phyloP scores from a whole-genome alignment of 192 early-diverging fungal genomes.

The Linnemannia exigua region DNA sequence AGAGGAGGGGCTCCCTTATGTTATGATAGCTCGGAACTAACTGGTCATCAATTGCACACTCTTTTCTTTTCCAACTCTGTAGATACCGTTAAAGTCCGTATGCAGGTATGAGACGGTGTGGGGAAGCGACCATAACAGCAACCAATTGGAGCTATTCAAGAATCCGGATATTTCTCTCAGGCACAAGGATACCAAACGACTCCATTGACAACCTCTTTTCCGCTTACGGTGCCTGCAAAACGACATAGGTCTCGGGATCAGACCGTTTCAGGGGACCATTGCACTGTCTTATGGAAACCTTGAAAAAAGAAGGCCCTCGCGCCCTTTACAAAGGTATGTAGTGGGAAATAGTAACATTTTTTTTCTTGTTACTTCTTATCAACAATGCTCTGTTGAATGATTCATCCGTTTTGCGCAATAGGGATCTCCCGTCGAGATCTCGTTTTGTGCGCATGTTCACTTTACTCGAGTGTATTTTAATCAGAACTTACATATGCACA shows the following conservation, averaged over 20 bases:
- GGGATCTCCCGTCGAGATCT: too few species aligned
- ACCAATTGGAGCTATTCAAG: neutral
- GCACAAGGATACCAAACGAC: neutral
- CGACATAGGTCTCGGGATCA: slow-evolving; percentile 65
- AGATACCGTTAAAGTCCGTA: slow-evolving; percentile 86
- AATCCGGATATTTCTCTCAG: too few species aligned
- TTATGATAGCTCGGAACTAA: neutral
- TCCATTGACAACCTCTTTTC: neutral
- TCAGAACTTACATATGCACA: neutral
- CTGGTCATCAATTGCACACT: neutral
- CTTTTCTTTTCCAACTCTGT: neutral
- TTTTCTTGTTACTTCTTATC: too few species aligned
- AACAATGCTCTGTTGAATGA: too few species aligned
- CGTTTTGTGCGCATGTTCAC: neutral
- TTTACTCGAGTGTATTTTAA: neutral
- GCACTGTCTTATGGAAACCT: slow-evolving; percentile 76
- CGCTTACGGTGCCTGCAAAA: neutral
- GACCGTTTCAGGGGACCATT: slow-evolving; percentile 80
- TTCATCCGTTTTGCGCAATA: neutral
- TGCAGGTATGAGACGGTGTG: slow-evolving; percentile 63
- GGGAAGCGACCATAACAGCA: neutral
- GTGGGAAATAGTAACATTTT: neutral
- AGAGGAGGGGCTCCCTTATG: too few species aligned
- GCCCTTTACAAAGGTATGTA: slow-evolving; percentile 86
- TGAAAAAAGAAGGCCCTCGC: slow-evolving; percentile 74